A percentile compares a stretch with the other conserved stretches of the same genome.
Evolutionary conservation across 768 basidiomycete species (phyloP).

Genomic region (Pisolithus microcarpus): DNA sequence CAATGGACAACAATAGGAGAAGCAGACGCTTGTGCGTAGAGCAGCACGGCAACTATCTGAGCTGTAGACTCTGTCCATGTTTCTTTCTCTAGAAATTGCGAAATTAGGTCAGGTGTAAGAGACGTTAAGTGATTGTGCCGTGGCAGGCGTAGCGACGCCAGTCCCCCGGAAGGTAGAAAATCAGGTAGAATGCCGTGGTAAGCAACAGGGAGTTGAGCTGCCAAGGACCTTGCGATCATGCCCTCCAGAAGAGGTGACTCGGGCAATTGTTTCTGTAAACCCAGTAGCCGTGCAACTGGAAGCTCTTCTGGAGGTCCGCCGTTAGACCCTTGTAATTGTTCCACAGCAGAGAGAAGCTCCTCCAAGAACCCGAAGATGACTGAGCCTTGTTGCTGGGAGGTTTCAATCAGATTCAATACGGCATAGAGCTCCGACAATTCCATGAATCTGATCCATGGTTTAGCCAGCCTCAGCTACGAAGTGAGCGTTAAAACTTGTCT

Average conservation of each 20-base stretch:
- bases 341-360: conserved; percentile 32
- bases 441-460: conserved; percentile 53
- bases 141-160: background rate
- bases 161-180: background rate
- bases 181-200: conserved; percentile 18
- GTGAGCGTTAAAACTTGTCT: background rate
- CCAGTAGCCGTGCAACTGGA: conserved; percentile 33
- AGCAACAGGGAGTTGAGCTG: conserved; percentile 27
- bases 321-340: background rate
- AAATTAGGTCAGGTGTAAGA: conserved; percentile 20
- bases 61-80: conserved; percentile 40
- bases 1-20: conserved; percentile 30
- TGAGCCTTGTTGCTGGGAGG: conserved; percentile 1
- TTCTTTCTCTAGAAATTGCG: conserved; percentile 34
- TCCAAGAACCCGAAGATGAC: conserved; percentile 18
- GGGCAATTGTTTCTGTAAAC: conserved; percentile 29
- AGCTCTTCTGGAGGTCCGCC: conserved; percentile 5
- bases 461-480: conserved; percentile 10
- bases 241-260: conserved; percentile 37
- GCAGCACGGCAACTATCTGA: conserved; percentile 34
- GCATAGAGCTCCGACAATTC: conserved; percentile 33
- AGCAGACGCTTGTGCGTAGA: conserved; percentile 34
- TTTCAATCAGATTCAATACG: conserved; percentile 36
- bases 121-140: conserved; percentile 1
- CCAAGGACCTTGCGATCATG: conserved; percentile 38